Percentiles rank a stretch among this genome's conserved stretches.
Conservation (phyloP, 805 yeast species). For the Metschnikowia chrysomelidarum region DNA sequence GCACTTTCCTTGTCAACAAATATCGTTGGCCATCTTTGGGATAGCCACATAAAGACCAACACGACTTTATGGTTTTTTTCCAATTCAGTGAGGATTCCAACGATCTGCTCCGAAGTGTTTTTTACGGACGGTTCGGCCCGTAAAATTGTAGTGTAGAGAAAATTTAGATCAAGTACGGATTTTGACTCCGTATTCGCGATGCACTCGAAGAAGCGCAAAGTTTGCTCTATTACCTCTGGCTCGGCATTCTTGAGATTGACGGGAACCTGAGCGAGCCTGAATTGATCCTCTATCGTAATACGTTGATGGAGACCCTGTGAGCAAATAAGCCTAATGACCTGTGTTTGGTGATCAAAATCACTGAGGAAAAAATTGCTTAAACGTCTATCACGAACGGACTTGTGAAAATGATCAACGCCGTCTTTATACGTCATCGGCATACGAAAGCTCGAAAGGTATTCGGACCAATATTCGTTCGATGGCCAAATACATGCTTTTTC, state of each 20-base stretch:
- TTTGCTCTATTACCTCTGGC: constrained; percentile 39
- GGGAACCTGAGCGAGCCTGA: constrained; percentile 63
- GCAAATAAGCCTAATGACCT: constrained; percentile 45
- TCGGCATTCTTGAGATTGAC: constrained; percentile 35
- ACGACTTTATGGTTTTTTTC: constrained; percentile 71
- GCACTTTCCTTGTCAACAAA: constrained; percentile 80
- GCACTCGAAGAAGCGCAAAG: constrained; percentile 46
- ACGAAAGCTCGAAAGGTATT: constrained; percentile 61
- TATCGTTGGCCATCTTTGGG: constrained; percentile 79
- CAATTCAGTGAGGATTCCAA: constrained; percentile 29
- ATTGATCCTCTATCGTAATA: constrained; percentile 52
- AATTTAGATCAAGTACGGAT: constrained; percentile 52
- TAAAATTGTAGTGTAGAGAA: constrained; percentile 28
- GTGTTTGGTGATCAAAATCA: constrained; percentile 37
- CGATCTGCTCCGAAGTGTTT: constrained; percentile 21
- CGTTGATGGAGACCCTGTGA: constrained; percentile 24
- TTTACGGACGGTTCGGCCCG: constrained; percentile 20
- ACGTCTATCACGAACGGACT: constrained; percentile 27
- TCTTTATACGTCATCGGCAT: constrained; percentile 44
- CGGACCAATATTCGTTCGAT: constrained; percentile 64
- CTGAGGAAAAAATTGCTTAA: constrained; percentile 34
- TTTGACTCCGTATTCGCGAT: constrained; percentile 55
- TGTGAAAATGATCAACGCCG: constrained; percentile 49
- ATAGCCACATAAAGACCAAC: constrained; percentile 77
- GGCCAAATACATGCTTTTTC: constrained; percentile 77